phyloP scores from a whole-genome alignment of 1,284 basidiomycete species.

The Golubevia pallescens region DNA sequence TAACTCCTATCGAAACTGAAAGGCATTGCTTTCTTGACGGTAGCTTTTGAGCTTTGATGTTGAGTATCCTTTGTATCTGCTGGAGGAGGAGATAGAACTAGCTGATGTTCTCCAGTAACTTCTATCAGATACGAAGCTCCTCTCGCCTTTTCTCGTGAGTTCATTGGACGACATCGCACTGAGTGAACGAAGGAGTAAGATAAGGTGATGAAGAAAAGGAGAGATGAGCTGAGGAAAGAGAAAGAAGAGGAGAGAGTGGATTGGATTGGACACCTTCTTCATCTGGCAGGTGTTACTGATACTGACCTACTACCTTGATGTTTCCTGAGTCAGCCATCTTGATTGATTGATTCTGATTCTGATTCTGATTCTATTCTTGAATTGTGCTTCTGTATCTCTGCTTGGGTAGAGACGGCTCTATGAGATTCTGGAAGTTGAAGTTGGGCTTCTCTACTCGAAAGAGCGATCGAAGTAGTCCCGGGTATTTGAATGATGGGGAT shows the following conservation, averaged over 20 bases:
- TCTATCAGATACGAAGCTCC: conserved; percentile 52
- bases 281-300: too few relatives aligned
- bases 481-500: too few relatives aligned
- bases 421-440: too few relatives aligned
- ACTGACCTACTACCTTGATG: conserved; percentile 47
- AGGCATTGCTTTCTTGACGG: conserved; percentile 55
- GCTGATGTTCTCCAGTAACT: conserved; percentile 32
- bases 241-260: too few relatives aligned
- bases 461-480: too few relatives aligned
- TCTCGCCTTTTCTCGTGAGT: conserved; percentile 40
- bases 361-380: background rate
- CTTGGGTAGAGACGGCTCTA: too few relatives aligned
- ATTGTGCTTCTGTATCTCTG: background rate
- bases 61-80: conserved; percentile 20
- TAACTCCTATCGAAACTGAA: conserved; percentile 54
- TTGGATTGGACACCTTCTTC: too few relatives aligned
- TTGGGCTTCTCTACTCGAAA: too few relatives aligned
- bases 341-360: background rate
- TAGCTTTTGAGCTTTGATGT: conserved; percentile 36
- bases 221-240: too few relatives aligned
- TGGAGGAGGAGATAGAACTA: conserved; percentile 42
- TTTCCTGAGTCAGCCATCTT: conserved; percentile 56
- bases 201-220: too few relatives aligned
- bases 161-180: conserved; percentile 57
- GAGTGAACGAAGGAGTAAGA: too few relatives aligned